phyloP scores from a whole-genome alignment of 768 basidiomycete genomes.

The Termitomyces sp. region DNA sequence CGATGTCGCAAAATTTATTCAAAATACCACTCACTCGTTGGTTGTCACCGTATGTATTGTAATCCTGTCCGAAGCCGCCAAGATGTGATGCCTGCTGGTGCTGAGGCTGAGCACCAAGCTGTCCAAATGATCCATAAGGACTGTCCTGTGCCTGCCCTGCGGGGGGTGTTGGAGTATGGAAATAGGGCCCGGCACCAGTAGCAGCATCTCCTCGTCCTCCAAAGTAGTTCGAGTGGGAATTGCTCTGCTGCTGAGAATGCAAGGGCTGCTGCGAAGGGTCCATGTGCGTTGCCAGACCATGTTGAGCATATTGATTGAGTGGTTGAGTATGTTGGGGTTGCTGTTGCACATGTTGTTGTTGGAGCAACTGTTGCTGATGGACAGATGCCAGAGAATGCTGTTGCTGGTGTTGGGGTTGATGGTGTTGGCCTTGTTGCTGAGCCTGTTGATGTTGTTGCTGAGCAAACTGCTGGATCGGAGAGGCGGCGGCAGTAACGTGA shows the following conservation, averaged over 20 bases:
- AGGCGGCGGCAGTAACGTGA: constrained; percentile 26
- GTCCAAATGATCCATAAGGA: constrained; percentile 67
- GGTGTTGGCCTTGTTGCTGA: constrained; percentile 31
- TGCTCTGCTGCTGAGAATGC: constrained; percentile 41
- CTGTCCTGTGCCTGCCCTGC: constrained; percentile 61
- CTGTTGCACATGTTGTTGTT: constrained; percentile 7
- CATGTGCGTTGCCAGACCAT: constrained; percentile 63
- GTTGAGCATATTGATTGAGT: constrained; percentile 60
- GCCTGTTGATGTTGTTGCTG: constrained; percentile 38
- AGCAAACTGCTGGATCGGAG: constrained; percentile 41
- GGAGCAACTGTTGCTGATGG: constrained; percentile 9
- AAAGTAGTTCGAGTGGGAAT: constrained; percentile 61
- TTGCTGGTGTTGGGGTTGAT: constrained; percentile 36
- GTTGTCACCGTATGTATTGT: constrained; percentile 59
- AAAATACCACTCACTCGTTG: constrained; percentile 51
- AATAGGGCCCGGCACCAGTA: constrained; percentile 50
- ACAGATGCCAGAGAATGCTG: constrained; percentile 20
- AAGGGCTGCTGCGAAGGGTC: constrained; percentile 53
- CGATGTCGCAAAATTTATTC: constrained; percentile 1
- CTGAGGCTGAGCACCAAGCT: constrained; percentile 52
- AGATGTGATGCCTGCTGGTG: constrained; percentile 61
- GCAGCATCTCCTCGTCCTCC: constrained; percentile 55
- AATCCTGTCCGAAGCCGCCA: constrained; percentile 62
- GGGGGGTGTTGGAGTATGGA: constrained; percentile 78
- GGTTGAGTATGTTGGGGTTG: constrained; percentile 30